Conservation (phyloP, 345 rosid genomes). For the Euphorbia pulcherrima region DNA sequence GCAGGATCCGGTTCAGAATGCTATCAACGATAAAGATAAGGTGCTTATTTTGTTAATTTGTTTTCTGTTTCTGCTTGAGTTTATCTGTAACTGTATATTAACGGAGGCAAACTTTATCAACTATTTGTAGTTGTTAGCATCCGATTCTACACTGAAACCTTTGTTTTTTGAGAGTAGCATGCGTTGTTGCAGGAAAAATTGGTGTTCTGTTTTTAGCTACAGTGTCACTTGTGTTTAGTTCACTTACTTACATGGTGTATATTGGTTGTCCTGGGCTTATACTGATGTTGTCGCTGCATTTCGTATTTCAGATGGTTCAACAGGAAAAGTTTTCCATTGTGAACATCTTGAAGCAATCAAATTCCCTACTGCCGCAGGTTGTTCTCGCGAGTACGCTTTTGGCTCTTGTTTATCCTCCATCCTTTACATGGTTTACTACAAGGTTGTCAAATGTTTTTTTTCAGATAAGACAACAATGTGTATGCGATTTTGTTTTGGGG, state of each 20-base stretch:
- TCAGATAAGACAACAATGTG: not conserved
- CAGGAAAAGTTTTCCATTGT: constrained; percentile 37
- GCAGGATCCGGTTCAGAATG: constrained; percentile 28
- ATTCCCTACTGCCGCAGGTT: constrained; percentile 76
- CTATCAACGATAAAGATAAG: constrained; percentile 32
- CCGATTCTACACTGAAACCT: not conserved
- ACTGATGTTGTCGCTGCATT: constrained; percentile 1
- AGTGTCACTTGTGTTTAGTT: not conserved
- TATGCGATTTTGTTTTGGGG: not conserved
- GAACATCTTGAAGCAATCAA: constrained; percentile 64
- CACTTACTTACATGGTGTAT: not conserved
- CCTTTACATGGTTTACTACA: constrained; percentile 93
- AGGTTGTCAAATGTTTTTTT: constrained; percentile 39
- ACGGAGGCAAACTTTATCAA: not conserved
- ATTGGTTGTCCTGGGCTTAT: not conserved
- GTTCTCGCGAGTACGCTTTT: constrained; percentile 77
- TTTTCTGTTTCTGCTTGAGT: not conserved
- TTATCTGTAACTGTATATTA: no score
- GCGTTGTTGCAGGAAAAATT: not conserved
- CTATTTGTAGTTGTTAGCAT: not conserved
- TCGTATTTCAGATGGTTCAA: constrained; percentile 32
- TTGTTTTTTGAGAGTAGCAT: not conserved
- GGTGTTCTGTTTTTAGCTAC: no score
- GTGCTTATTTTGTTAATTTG: constrained; percentile 20
- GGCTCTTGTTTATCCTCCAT: constrained; percentile 90